Conservation (phyloP, 2,329 filamentous ascomycete species). For the Clonostachys rhizophaga region DNA sequence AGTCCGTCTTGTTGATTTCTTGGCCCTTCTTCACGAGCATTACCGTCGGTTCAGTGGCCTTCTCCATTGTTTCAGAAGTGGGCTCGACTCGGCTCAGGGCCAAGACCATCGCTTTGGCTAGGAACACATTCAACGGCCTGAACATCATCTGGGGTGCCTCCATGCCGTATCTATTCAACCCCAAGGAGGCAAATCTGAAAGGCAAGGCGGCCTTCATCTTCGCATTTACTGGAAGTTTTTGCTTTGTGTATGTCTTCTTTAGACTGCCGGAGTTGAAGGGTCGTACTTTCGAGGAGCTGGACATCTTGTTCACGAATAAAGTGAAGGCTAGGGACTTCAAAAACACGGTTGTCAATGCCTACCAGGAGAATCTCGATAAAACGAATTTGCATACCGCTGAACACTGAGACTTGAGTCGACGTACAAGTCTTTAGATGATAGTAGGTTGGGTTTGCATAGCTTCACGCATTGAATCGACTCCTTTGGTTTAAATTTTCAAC, state of each 20-base stretch:
- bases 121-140: slow-evolving; percentile 41
- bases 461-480: too few relatives aligned
- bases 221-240: slow-evolving; percentile 36
- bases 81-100: slow-evolving; percentile 36
- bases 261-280: slow-evolving; percentile 51
- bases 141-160: slow-evolving; percentile 40
- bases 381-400: too few relatives aligned
- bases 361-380: too few relatives aligned
- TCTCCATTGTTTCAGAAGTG: slow-evolving; percentile 36
- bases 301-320: slow-evolving; percentile 39
- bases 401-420: too few relatives aligned
- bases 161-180: slow-evolving; percentile 42
- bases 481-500: too few relatives aligned
- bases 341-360: too few relatives aligned
- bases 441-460: too few relatives aligned
- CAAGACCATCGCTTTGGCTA: slow-evolving; percentile 39
- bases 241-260: slow-evolving; percentile 44
- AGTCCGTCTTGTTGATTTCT: slow-evolving; percentile 36
- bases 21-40: slow-evolving; percentile 37
- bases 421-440: too few relatives aligned
- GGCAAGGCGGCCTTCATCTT: slow-evolving; percentile 43
- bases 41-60: slow-evolving; percentile 39
- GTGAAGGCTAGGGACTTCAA: too few relatives aligned
- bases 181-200: slow-evolving; percentile 37
- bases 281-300: slow-evolving; percentile 49